These are phyloP conservation scores for Bertia moriformis DNA, from an alignment of 2,329 filamentous ascomycete genomes.

Conservation along the genomic window DNA sequence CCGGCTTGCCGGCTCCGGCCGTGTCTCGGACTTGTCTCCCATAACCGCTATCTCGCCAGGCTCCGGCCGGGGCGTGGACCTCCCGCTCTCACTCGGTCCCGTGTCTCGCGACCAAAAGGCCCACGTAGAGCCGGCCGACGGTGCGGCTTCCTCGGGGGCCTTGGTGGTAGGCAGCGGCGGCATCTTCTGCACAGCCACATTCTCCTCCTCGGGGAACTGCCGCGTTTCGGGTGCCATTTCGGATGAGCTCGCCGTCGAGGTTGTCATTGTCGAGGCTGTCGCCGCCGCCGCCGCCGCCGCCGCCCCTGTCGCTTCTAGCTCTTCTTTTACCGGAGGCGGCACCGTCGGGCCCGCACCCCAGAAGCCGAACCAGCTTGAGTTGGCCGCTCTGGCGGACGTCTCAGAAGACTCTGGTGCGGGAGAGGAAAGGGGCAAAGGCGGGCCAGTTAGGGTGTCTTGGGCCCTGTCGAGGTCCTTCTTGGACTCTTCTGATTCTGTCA, in stretches of 20 bases:
- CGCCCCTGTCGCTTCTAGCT: too few relatives aligned
- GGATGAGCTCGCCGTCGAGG: conserved; percentile 3
- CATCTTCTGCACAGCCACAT: too few relatives aligned
- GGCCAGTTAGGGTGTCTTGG: too few relatives aligned
- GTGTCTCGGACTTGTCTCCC: conserved; percentile 38
- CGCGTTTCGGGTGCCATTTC: conserved; percentile 11
- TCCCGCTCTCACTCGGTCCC: conserved; percentile 17
- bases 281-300: too few relatives aligned
- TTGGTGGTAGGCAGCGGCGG: conserved; percentile 13
- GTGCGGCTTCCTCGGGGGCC: conserved; percentile 13
- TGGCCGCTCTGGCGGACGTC: too few relatives aligned
- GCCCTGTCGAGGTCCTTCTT: too few relatives aligned
- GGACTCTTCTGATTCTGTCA: background rate
- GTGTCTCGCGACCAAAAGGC: conserved; percentile 64
- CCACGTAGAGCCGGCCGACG: conserved; percentile 53
- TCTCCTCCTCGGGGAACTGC: conserved; percentile 22
- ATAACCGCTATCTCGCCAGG: conserved; percentile 40
- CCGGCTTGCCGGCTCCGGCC: conserved; percentile 23
- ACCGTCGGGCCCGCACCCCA: too few relatives aligned
- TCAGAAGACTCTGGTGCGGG: too few relatives aligned
- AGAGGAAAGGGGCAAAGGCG: too few relatives aligned
- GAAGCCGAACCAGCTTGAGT: too few relatives aligned
- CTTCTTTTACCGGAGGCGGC: too few relatives aligned
- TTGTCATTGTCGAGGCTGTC: too few relatives aligned
- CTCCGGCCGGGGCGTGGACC: conserved; percentile 17